Base-by-base conservation (phyloP, 495 filamentous ascomycete species). In the Aspergillus steynii region DNA sequence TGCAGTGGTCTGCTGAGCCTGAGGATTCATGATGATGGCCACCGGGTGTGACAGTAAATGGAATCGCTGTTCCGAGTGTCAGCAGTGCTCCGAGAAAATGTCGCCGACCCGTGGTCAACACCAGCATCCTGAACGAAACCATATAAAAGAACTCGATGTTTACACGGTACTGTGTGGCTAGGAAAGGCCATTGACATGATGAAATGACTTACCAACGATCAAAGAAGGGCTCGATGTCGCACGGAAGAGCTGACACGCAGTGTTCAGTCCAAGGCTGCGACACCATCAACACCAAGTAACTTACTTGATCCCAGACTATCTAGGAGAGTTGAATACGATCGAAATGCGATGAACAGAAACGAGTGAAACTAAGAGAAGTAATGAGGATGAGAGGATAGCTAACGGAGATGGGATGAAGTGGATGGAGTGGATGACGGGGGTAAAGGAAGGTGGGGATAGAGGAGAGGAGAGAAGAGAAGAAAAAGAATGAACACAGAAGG, bases 11-110 rank as follows among this genome's bases (percentile, higher is more conserved):
- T 42, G 37, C 10, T 42, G 37, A 12, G 37, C 37, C 37, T 62
- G 62, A 50, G 45, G 29, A 69, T 70, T 77, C 79, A 74, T 74
- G 61, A 61, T 74, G 68, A 29, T 37, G 28, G 48, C 48, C 51
- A 61, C 64, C 12, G 9, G 9, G 5, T 10, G 37, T 42, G 37
- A 42, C 37, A 42, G 37, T 42, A 42, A 42, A 42, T 42, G 37
- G 37, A 42, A 42, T 42, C 37, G 37, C 37, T 42, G 9, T 15
- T 42, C 12, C 4, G 10, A 15, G 9, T 42, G 37, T 42, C 14
- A 42, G 37, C 37, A 42, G 14, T 42, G 12, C 37, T 42, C 31
- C 31, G 9, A 42, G 14, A 42, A 14, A 12, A 14, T 8, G 1
- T 12, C 37, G 1, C 37, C 10, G 31, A 7, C 9, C 12, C 1